Base-by-base conservation (phyloP, 345 rosid species). In the Limnanthes douglasii region DNA sequence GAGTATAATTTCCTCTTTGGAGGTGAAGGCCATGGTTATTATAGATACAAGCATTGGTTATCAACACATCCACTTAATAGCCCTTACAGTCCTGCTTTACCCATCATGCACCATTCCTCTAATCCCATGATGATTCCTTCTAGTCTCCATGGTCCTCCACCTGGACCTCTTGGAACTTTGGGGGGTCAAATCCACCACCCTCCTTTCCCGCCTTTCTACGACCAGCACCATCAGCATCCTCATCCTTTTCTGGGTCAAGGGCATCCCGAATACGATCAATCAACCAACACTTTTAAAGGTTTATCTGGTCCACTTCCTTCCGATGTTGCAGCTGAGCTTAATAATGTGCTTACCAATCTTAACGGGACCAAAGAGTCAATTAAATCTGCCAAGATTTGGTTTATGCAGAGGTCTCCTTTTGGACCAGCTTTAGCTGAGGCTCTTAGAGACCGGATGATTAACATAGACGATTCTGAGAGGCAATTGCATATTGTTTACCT, bases 291-390 rank as follows among this genome's bases (percentile, higher is more conserved):
- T 33, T 80, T 80, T 47, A 68, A 70, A 66, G 83, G 75, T 44
- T 79, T 69, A 39, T 59, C 92, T 51, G 92, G 86, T 56, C 80
- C 88, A 33, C 88, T 80, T 36, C 94, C 96, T 32, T 51, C 85
- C 40, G 99, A 90, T 65, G 80, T 90, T 61, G 77, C 78, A 20
- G 28, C 69, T 46, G 99, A 90, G 54, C 93, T 90, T 36, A 69
- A 38, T 31, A 57, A 68, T 40, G 73, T 90, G 33, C 60, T 92
- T 37, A 70, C 62, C 45, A 78, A 69, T 61, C 86, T 92, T 30
- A 85, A 66, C 37, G 96, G 99, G 6, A 92, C 99, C 31, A 92
- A 92, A 68, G 99, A 92, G 51, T 85, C 99, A 5, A 92, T 92
- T 54, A 92, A 92, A 62, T 70, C 93, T 53, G 86, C 96, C 41